A percentile compares a stretch with the other conserved stretches of the same genome.
Evolutionary conservation across 2,329 filamentous ascomycete genomes (phyloP).

Genomic region (Exophiala lecanii-corni): DNA sequence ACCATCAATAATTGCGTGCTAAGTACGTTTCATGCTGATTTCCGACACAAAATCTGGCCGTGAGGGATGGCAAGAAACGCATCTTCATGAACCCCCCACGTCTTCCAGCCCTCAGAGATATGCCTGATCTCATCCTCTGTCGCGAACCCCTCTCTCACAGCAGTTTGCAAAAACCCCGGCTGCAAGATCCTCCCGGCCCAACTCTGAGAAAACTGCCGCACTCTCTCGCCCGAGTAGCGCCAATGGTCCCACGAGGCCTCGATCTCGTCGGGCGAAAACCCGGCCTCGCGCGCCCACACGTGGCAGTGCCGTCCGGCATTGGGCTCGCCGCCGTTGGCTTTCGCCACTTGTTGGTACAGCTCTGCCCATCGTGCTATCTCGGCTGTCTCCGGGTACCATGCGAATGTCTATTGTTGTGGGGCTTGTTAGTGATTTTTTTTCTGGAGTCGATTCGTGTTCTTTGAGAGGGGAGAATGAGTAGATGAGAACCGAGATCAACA

Average conservation of each 20-base stretch:
- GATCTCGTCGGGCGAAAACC: slow-evolving; percentile 24
- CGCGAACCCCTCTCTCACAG: slow-evolving; percentile 22
- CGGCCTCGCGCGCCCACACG: slow-evolving; percentile 28
- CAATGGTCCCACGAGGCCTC: slow-evolving; percentile 20
- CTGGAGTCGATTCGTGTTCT: no score
- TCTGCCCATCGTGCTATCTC: slow-evolving; percentile 28
- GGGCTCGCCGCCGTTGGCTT: slow-evolving; percentile 31
- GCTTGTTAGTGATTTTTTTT: neutral
- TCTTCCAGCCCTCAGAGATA: slow-evolving; percentile 24
- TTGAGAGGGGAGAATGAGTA: no score
- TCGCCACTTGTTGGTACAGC: slow-evolving; percentile 29
- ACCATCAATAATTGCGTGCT: no score
- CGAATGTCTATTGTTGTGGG: slow-evolving; percentile 15
- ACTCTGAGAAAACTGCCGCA: slow-evolving; percentile 20
- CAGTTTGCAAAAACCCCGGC: slow-evolving; percentile 22
- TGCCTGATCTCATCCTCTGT: slow-evolving; percentile 23
- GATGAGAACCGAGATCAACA: no score
- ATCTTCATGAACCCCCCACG: slow-evolving; percentile 24
- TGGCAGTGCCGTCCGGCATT: slow-evolving; percentile 27
- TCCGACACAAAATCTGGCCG: slow-evolving; percentile 21
- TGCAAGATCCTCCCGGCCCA: slow-evolving; percentile 24
- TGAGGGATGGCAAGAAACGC: slow-evolving; percentile 17
- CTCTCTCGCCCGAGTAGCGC: slow-evolving; percentile 21
- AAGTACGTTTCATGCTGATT: no score
- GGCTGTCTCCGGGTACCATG: slow-evolving; percentile 29